phyloP scores from a whole-genome alignment of 805 yeast species.

The Komagataella kurtzmanii region DNA sequence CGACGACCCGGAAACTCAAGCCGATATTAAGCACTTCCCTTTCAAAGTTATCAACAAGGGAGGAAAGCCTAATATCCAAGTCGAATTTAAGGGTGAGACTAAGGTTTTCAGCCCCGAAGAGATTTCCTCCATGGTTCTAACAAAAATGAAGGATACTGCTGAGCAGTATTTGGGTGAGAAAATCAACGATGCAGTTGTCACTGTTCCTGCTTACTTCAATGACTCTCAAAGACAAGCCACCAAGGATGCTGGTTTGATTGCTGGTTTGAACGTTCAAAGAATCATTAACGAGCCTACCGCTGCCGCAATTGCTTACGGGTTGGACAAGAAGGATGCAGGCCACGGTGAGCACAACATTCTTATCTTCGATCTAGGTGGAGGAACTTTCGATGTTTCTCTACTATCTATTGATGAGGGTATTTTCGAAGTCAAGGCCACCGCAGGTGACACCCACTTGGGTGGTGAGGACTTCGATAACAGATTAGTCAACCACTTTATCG shows the following conservation, averaged over 20 bases:
- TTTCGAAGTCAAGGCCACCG: constrained; percentile 91
- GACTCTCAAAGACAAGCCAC: constrained; percentile 98
- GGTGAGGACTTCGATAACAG: constrained; percentile 99
- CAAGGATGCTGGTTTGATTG: constrained; percentile 94
- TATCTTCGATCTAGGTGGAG: constrained; percentile 95
- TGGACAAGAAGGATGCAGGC: constrained; percentile 61
- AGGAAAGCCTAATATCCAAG: constrained; percentile 77
- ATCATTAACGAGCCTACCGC: constrained; percentile 97
- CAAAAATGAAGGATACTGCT: constrained; percentile 81
- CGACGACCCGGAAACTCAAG: constrained; percentile 68
- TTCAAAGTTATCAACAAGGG: constrained; percentile 62
- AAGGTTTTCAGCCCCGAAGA: constrained; percentile 90
- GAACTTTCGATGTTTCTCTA: constrained; percentile 93
- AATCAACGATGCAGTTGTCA: constrained; percentile 86
- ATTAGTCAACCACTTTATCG: constrained; percentile 85
- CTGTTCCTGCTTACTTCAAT: constrained; percentile 95
- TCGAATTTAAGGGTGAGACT: constrained; percentile 73
- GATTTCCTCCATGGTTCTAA: constrained; percentile 83
- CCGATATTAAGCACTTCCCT: constrained; percentile 76
- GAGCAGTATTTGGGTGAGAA: constrained; percentile 77
- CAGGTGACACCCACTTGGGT: constrained; percentile 88
- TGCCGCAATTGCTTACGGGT: constrained; percentile 95
- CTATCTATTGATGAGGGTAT: constrained; percentile 91
- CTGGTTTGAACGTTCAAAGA: constrained; percentile 89
- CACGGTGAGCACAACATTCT: constrained; percentile 66